Evolutionary conservation across 1,139 yeast species (phyloP).

Genomic region (Scheffersomyces cryptocercus): DNA sequence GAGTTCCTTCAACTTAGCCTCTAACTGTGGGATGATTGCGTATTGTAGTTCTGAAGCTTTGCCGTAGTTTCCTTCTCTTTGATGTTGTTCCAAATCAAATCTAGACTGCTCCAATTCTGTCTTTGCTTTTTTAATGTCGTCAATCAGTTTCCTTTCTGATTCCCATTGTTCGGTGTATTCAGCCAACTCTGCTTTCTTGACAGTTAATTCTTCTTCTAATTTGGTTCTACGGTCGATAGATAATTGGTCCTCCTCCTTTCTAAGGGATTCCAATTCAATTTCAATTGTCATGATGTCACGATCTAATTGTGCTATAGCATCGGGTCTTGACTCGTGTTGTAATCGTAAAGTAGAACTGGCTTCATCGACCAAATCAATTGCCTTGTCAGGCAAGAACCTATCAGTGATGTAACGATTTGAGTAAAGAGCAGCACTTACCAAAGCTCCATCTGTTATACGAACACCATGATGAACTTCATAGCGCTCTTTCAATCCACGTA

Average conservation of each 20-base stretch:
- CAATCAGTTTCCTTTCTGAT: slow-evolving; percentile 71
- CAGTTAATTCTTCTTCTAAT: slow-evolving; percentile 63
- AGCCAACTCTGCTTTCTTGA: slow-evolving; percentile 62
- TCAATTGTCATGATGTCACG: slow-evolving; percentile 90
- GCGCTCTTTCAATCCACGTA: slow-evolving; percentile 89
- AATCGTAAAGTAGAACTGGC: slow-evolving; percentile 93
- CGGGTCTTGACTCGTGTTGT: slow-evolving; percentile 97
- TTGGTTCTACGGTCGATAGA: slow-evolving; percentile 71
- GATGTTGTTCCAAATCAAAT: slow-evolving; percentile 77
- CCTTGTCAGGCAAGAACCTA: slow-evolving; percentile 90
- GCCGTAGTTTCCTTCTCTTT: slow-evolving; percentile 83
- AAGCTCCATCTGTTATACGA: slow-evolving; percentile 88
- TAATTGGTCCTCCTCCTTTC: slow-evolving; percentile 86
- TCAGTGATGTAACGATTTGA: slow-evolving; percentile 92
- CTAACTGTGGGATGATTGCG: slow-evolving; percentile 78
- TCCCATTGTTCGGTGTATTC: slow-evolving; percentile 87
- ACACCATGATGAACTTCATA: slow-evolving; percentile 99
- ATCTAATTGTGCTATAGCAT: slow-evolving; percentile 86
- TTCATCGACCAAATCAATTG: slow-evolving; percentile 94
- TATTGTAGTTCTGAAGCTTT: slow-evolving; percentile 89
- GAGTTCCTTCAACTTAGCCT: slow-evolving; percentile 50
- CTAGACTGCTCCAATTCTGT: slow-evolving; percentile 81
- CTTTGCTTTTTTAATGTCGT: slow-evolving; percentile 74
- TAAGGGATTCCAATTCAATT: slow-evolving; percentile 88
- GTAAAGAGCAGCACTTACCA: slow-evolving; percentile 90